Conservation (phyloP, 2,329 filamentous ascomycete genomes). For the Trichoderma hamatum region DNA sequence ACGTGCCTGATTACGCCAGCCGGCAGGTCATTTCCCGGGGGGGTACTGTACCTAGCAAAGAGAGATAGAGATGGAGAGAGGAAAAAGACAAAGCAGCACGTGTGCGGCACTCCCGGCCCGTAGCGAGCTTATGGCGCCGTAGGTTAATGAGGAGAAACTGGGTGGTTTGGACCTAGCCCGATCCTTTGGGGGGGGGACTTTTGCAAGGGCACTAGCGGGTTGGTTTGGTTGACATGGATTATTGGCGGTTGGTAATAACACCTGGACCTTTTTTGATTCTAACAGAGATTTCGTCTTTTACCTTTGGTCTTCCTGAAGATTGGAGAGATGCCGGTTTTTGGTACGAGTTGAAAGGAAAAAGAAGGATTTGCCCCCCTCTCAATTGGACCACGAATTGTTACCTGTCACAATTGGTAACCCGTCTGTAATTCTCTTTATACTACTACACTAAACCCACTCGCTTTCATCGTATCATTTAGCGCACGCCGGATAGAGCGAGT, state of each 20-base stretch:
- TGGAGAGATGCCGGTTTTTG: background rate
- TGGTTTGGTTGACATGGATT: background rate
- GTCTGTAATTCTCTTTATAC: background rate
- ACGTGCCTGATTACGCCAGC: slow-evolving; percentile 26
- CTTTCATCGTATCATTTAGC: slow-evolving; percentile 2
- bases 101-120: slow-evolving; percentile 4
- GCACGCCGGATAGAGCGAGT: slow-evolving; percentile 1
- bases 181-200: background rate
- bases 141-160: background rate
- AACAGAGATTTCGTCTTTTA: background rate
- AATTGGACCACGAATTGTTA: background rate
- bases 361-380: background rate
- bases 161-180: background rate
- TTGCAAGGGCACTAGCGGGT: background rate
- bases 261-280: background rate
- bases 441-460: background rate
- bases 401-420: no score
- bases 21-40: background rate
- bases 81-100: background rate
- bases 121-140: slow-evolving; percentile 12
- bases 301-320: background rate
- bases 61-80: background rate
- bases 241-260: background rate
- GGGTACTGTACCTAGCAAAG: slow-evolving; percentile 8
- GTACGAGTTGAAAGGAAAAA: background rate